Percentiles rank a stretch among this genome's conserved stretches.
Evolutionary conservation across 2,329 filamentous ascomycete genomes (phyloP).

Genomic region (Aspergillus pseudotamarii): DNA sequence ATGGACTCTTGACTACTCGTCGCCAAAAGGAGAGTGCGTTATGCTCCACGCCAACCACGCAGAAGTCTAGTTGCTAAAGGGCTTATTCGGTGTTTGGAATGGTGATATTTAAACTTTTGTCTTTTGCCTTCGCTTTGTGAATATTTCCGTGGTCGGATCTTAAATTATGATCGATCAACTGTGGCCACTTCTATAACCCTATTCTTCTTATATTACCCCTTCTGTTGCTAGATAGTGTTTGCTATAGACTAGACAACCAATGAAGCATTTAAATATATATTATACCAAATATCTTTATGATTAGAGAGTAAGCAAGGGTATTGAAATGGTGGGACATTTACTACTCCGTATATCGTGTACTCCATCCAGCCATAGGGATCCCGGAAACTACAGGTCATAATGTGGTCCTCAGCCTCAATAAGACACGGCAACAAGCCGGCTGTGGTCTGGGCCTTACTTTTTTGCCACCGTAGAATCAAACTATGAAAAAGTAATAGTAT

Average conservation of each 20-base stretch:
- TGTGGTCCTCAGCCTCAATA: neutral
- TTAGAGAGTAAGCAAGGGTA: neutral
- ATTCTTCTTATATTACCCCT: neutral
- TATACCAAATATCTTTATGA: neutral
- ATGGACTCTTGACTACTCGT: conserved; percentile 1
- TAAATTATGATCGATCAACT: neutral
- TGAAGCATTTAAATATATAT: neutral
- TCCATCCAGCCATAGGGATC: too few relatives aligned
- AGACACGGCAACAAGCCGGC: neutral
- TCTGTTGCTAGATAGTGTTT: neutral
- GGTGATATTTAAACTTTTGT: neutral
- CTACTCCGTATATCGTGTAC: too few relatives aligned
- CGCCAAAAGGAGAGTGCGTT: conserved; percentile 4
- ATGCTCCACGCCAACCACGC: conserved; percentile 1
- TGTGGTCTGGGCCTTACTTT: neutral
- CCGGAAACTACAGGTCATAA: neutral
- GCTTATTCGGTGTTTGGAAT: neutral
- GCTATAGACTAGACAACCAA: neutral
- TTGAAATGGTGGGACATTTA: too few relatives aligned
- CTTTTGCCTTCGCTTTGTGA: neutral
- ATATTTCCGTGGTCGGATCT: neutral
- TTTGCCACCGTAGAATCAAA: neutral
- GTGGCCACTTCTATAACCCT: neutral
- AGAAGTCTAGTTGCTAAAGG: conserved; percentile 4
- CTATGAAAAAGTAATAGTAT: neutral